Percentiles rank a stretch among this genome's conserved stretches.
Evolutionary conservation across 352 stramenopile genomes (phyloP).

Genomic region (Discostella stelligera): DNA sequence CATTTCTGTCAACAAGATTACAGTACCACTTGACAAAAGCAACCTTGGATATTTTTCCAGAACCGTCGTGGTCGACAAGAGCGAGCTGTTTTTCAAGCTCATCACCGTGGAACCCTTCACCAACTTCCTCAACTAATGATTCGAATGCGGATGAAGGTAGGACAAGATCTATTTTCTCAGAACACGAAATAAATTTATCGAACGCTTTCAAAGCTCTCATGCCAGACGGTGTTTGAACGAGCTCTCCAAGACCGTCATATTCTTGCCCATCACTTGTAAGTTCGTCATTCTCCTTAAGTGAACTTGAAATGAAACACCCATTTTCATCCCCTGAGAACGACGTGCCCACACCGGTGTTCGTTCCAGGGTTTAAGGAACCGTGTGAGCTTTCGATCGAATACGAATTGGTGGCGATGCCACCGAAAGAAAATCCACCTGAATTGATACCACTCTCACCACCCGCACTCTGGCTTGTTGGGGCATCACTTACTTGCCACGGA

Average conservation of each 20-base stretch:
- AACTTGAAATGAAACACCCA: too few relatives aligned
- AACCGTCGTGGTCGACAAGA: slow-evolving; percentile 55
- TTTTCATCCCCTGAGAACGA: too few relatives aligned
- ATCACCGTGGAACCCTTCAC: slow-evolving; percentile 79
- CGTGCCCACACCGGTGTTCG: too few relatives aligned
- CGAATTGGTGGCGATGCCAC: slow-evolving; percentile 13
- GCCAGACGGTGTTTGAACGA: slow-evolving; percentile 23
- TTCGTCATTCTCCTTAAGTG: too few relatives aligned
- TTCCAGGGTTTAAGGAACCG: too few relatives aligned
- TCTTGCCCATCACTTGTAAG: too few relatives aligned
- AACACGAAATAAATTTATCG: slow-evolving; percentile 54
- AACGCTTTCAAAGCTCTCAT: slow-evolving; percentile 80
- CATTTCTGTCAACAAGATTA: slow-evolving; percentile 54
- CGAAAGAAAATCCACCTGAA: slow-evolving; percentile 50
- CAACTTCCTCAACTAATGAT: slow-evolving; percentile 68
- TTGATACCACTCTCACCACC: too few relatives aligned
- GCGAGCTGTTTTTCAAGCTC: slow-evolving; percentile 67
- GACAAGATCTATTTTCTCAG: slow-evolving; percentile 17
- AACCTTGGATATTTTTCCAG: slow-evolving; percentile 45
- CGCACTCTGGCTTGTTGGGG: slow-evolving; percentile 9
- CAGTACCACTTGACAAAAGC: slow-evolving; percentile 76
- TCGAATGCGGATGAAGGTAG: slow-evolving; percentile 62
- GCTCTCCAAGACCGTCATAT: slow-evolving; percentile 8
- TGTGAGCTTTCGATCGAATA: too few relatives aligned
- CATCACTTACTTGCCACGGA: slow-evolving; percentile 22